Evolutionary conservation across 139 green algal genomes (phyloP), one percentile per base, ranked within the genome.

Genomic region (Chlamydomonas asymmetrica): DNA sequence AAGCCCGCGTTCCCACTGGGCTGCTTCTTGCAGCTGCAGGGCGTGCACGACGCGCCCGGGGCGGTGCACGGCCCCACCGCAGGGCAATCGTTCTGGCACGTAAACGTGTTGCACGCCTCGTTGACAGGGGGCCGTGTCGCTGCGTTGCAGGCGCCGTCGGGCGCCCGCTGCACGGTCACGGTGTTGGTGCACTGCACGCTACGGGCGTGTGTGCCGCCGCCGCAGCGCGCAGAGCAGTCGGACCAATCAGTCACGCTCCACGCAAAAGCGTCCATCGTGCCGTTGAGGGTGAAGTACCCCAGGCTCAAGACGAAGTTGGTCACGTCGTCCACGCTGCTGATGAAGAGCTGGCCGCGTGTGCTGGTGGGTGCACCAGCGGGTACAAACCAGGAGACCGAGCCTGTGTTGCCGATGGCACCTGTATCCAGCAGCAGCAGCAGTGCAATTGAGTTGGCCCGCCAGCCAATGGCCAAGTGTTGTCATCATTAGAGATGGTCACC

Each of bases 251-350:
- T 27, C 7, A 41, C 63, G 8, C 2, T 40, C 63, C 63, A 71
- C 27, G 63, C 40, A 13, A 20, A 57, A 7, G 40, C 16, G 3
- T 41, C 63, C 23, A 6, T 1, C 39, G 63, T 8, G 4, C 31
- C 32, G 40, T 25, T 20, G n/a, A 72, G 23, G n/a, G 18, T 2
- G 23, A 72, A 72, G 31, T 34, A 5, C 27, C 18, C 8, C n/a
- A n/a, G n/a, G 66, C 48, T 73, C 20, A 39, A 48, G 49, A 25
- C 66, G 27, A 50, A 48, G 35, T 73, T 73, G 4, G 49, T 39
- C 23, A 35, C 29, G 49, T 73, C 66, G 5, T 48, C 27, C 7
- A 34, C 9, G 49, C 66, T 73, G 66, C 29, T 10, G 34, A 63
- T 7, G 16, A 73, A 20, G 23, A 73, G 49, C 27, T 48, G 48